Conservation (phyloP, 129 eudicot species). For the Helianthus annuus region HanXRQr2.0-SUNRISE NC_035440.2:85774971-85775470, state of each 20-base stretch:
- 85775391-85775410: no score
- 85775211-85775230: conserved; percentile 21
- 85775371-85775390: no score
- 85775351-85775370: neutral
- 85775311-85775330: neutral
- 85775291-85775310: conserved; percentile 1
- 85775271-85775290: neutral
- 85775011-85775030: no score
- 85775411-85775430: no score
- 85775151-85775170: conserved; percentile 3
- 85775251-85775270: conserved; percentile 19
- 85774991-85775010: no score
- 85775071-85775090: neutral
- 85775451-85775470: no score
- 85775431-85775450: no score
- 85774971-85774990: no score
- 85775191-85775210: conserved; percentile 33
- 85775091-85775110: neutral
- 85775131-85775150: conserved; percentile 9
- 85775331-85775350: neutral
- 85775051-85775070: neutral
- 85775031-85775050: neutral
- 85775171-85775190: conserved; percentile 16
- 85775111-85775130: neutral
- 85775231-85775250: neutral